phyloP scores from a whole-genome alignment of 129 eudicot genomes.

The Glebionis coronaria region DNA sequence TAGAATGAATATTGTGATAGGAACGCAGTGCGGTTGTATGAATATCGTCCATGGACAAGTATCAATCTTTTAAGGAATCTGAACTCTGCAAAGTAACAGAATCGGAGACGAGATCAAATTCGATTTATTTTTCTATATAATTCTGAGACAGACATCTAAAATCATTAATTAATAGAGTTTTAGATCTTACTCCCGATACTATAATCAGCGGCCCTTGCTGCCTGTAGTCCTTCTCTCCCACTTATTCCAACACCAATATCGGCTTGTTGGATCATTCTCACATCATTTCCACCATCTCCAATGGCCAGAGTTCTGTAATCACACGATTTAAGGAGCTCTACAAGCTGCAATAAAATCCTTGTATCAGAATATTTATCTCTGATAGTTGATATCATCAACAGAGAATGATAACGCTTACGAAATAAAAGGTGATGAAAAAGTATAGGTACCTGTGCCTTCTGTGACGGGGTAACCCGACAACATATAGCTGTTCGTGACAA shows the following conservation, averaged over 20 bases:
- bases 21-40: slow-evolving; percentile 94
- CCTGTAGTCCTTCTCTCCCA: slow-evolving; percentile 98
- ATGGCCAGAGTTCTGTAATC: slow-evolving; percentile 95
- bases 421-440: slow-evolving; percentile 1
- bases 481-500: slow-evolving; percentile 94
- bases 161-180: slow-evolving; percentile 3
- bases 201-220: slow-evolving; percentile 99
- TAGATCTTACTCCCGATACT: slow-evolving; percentile 87
- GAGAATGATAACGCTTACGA: slow-evolving; percentile 5
- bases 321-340: slow-evolving; percentile 81
- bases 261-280: slow-evolving; percentile 98
- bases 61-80: slow-evolving; percentile 86
- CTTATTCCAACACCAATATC: slow-evolving; percentile 99
- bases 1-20: slow-evolving; percentile 94
- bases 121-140: neutral
- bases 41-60: slow-evolving; percentile 98
- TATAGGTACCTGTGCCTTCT: slow-evolving; percentile 87
- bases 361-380: neutral
- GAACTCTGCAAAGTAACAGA: slow-evolving; percentile 69
- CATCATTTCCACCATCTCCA: slow-evolving; percentile 99
- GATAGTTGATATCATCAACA: neutral
- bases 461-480: slow-evolving; percentile 98
- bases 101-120: slow-evolving; percentile 8
- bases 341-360: slow-evolving; percentile 55
- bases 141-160: neutral